These are phyloP conservation scores for Colletotrichum spaethianum DNA, from an alignment of 2,329 filamentous ascomycete genomes.

Conservation along the genomic window DNA sequence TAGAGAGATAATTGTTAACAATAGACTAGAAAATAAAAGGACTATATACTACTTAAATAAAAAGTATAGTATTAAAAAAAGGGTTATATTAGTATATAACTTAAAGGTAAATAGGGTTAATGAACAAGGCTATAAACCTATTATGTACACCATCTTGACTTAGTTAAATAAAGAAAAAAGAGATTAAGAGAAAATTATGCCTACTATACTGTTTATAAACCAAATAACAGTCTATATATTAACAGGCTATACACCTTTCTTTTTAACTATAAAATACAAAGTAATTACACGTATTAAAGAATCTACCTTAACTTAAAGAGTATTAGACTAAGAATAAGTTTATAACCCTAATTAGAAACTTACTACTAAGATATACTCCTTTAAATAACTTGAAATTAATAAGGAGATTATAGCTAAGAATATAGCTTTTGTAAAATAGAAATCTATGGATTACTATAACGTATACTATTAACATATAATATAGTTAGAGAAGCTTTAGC, in stretches of 20 bases:
- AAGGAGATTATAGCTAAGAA: not conserved
- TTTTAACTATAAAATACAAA: not conserved
- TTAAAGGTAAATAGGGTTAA: not conserved
- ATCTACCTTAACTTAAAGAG: not conserved
- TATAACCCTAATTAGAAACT: not conserved
- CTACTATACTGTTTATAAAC: not conserved
- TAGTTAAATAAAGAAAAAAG: not conserved
- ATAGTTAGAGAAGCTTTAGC: too few species aligned
- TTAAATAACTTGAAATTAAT: not conserved
- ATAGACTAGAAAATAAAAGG: not conserved
- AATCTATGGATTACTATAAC: too few species aligned
- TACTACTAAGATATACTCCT: not conserved
- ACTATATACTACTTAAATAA: not conserved
- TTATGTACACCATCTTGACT: not conserved
- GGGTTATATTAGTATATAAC: not conserved
- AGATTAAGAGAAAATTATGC: accelerated
- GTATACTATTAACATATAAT: too few species aligned
- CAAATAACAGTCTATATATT: not conserved
- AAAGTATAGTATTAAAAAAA: not conserved
- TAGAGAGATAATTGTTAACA: not conserved
- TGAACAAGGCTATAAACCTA: not conserved
- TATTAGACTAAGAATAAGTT: not conserved
- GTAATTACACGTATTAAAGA: not conserved
- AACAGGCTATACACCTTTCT: not conserved
- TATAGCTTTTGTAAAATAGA: too few species aligned